Conservation (phyloP, 805 yeast genomes). For the Zygosaccharomyces rouxii region DNA sequence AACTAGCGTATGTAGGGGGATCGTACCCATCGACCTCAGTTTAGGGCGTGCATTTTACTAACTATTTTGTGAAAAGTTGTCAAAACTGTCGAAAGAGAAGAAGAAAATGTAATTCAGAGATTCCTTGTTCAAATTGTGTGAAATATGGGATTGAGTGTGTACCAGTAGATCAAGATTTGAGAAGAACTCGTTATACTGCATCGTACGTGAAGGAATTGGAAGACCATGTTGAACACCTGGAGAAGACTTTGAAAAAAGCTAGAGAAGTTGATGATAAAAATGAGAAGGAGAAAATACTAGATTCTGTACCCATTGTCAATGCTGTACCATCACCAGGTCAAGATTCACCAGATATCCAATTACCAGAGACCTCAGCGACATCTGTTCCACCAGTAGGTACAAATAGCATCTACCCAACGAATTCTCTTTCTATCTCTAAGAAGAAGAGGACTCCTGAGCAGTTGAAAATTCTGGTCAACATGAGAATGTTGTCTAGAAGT, state of each 20-base stretch:
- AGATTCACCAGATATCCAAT: neutral
- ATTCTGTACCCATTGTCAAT: slow-evolving; percentile 8
- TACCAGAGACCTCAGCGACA: neutral
- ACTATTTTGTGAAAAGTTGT: slow-evolving; percentile 12
- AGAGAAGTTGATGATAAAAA: slow-evolving; percentile 6
- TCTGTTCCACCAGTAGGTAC: slow-evolving; percentile 14
- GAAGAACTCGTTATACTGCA: slow-evolving; percentile 44
- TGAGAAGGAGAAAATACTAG: slow-evolving; percentile 8
- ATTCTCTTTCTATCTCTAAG: slow-evolving; percentile 25
- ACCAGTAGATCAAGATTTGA: slow-evolving; percentile 40
- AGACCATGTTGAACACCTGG: slow-evolving; percentile 22
- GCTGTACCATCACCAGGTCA: neutral
- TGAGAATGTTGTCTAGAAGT: slow-evolving; percentile 22
- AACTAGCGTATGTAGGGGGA: slow-evolving; percentile 9
- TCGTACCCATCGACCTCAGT: neutral
- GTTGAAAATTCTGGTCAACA: slow-evolving; percentile 13
- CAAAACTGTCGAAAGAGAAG: slow-evolving; percentile 24
- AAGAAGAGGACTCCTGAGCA: slow-evolving; percentile 9
- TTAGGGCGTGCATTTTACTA: neutral
- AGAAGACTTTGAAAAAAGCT: slow-evolving; percentile 10
- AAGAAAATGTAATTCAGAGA: slow-evolving; percentile 44
- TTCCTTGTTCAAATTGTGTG: slow-evolving; percentile 45
- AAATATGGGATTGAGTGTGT: slow-evolving; percentile 43
- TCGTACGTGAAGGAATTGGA: slow-evolving; percentile 43
- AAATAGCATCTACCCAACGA: slow-evolving; percentile 27